phyloP scores from a whole-genome alignment of 257 asterid genomes.

The Fraxinus anomala region DNA sequence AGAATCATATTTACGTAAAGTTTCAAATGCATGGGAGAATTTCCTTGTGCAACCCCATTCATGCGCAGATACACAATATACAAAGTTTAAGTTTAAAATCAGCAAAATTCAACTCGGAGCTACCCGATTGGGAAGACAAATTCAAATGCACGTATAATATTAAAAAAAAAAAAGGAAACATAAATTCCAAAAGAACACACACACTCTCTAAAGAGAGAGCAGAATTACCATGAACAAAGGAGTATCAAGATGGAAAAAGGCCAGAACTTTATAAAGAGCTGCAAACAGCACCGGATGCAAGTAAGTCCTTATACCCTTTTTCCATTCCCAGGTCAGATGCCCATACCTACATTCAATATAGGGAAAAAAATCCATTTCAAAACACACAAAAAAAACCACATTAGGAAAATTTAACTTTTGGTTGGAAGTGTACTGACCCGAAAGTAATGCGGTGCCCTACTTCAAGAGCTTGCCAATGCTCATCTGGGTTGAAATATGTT shows the following conservation, averaged over 20 bases:
- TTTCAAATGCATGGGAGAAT: background rate
- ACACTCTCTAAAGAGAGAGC: background rate
- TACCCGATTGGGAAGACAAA: background rate
- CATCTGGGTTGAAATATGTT: slow-evolving; percentile 96
- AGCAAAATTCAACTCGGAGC: background rate
- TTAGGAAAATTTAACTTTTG: background rate
- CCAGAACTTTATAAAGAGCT: slow-evolving; percentile 72
- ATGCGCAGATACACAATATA: background rate
- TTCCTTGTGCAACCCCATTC: background rate
- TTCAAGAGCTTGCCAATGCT: slow-evolving; percentile 96
- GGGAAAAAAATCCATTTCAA: background rate
- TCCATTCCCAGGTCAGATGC: slow-evolving; percentile 86
- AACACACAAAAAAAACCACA: background rate
- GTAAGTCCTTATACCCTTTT: slow-evolving; percentile 82
- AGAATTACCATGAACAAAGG: slow-evolving; percentile 87
- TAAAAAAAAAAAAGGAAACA: background rate
- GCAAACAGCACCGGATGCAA: slow-evolving; percentile 87
- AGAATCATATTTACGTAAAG: background rate
- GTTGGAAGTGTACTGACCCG: slow-evolving; percentile 44
- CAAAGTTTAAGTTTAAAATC: slow-evolving; percentile 9
- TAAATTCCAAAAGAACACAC: background rate
- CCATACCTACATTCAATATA: slow-evolving; percentile 60
- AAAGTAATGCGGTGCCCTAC: slow-evolving; percentile 71
- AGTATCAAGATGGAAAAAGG: slow-evolving; percentile 63
- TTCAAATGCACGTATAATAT: background rate